phyloP scores from a whole-genome alignment of 2,329 filamentous ascomycete species.

The Biscogniauxia sp. region DNA sequence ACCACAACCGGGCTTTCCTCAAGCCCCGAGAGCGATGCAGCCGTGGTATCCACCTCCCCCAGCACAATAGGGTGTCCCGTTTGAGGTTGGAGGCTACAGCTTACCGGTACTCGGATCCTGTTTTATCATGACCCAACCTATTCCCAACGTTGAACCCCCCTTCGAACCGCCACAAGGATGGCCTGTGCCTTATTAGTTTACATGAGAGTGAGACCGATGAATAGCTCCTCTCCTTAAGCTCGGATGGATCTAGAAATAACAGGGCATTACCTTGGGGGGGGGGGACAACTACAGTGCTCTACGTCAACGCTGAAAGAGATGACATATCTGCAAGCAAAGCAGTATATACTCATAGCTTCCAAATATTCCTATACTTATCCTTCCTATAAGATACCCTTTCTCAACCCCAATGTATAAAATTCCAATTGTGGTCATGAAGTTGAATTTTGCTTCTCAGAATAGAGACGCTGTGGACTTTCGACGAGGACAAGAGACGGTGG shows the following conservation, averaged over 20 bases:
- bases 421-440: too few relatives aligned
- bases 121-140: not conserved
- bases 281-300: not conserved
- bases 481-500: too few relatives aligned
- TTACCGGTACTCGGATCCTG: not conserved
- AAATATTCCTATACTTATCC: not conserved
- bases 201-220: not conserved
- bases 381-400: not conserved
- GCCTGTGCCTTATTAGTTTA: not conserved
- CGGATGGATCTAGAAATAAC: too few relatives aligned
- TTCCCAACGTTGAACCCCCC: not conserved
- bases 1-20: not conserved
- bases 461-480: too few relatives aligned
- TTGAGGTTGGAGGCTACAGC: not conserved
- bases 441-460: too few relatives aligned
- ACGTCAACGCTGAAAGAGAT: not conserved
- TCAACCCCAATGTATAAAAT: not conserved
- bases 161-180: not conserved
- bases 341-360: not conserved
- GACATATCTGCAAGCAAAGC: not conserved
- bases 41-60: constrained; percentile 13
- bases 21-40: constrained; percentile 11
- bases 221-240: too few relatives aligned
- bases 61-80: constrained; percentile 17
- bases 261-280: too few relatives aligned